phyloP scores from a whole-genome alignment of 1,284 basidiomycete species.

The Pascua guehoae region DNA sequence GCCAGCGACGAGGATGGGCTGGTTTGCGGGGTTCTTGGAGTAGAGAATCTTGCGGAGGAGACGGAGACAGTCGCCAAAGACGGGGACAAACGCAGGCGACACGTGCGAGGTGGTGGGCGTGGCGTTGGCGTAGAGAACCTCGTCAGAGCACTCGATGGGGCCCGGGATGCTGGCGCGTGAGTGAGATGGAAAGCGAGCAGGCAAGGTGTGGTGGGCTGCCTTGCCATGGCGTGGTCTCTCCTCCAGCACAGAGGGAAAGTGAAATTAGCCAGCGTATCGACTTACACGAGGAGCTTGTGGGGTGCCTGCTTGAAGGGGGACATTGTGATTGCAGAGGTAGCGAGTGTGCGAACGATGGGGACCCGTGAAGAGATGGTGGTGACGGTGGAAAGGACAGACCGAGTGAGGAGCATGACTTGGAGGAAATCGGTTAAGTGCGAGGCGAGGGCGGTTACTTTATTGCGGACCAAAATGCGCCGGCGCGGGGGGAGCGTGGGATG shows the following conservation, averaged over 20 bases:
- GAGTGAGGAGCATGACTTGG: no score
- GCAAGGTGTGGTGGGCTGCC: not conserved
- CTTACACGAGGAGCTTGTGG: slow-evolving; percentile 47
- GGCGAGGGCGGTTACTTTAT: no score
- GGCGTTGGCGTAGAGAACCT: slow-evolving; percentile 53
- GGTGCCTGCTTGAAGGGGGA: slow-evolving; percentile 38
- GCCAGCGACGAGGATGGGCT: slow-evolving; percentile 87
- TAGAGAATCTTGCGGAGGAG: slow-evolving; percentile 78
- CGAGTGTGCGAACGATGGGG: not conserved
- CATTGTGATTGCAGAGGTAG: slow-evolving; percentile 16
- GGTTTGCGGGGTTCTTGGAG: slow-evolving; percentile 59
- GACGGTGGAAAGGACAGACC: no score
- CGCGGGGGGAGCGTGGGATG: no score
- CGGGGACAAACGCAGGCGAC: slow-evolving; percentile 81
- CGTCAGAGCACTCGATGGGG: slow-evolving; percentile 43
- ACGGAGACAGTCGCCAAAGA: slow-evolving; percentile 85
- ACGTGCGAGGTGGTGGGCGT: slow-evolving; percentile 79
- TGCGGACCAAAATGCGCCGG: no score
- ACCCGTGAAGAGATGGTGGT: no score
- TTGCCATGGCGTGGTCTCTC: not conserved
- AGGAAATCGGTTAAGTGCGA: no score
- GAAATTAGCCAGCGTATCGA: not conserved
- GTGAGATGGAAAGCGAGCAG: not conserved
- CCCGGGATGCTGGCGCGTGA: slow-evolving; percentile 43
- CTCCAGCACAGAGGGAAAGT: no score